Base-by-base conservation (phyloP, 2,329 filamentous ascomycete species). In the Cordyceps cicadae region DNA sequence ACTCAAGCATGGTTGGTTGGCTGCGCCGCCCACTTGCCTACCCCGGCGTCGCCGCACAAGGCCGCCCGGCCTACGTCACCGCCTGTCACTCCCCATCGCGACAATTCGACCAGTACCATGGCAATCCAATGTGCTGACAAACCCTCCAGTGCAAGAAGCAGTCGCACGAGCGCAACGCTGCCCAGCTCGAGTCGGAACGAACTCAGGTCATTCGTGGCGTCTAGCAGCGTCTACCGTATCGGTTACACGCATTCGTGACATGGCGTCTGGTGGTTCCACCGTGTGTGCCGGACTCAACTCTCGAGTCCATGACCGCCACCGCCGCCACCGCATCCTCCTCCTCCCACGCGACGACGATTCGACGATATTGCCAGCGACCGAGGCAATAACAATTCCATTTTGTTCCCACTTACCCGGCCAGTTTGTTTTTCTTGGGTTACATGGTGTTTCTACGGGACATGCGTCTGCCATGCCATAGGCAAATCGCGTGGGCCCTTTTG, bases 201-300 rank as follows among this genome's bases (percentile, higher is more conserved):
- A 99, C 94, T 52, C 88, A 93, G 65, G 92, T 95, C 69, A 94
- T 97, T 77, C 92, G 89, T 77, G 92, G 92, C 64, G 87, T 96
- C 74, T 96, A 83, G 59, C 57, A n/a, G 46, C 61, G 26, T 41
- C 50, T 19, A 54, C 50, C 50, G 21, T 15, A 15, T 34, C 12
- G 17, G 5, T 43, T 43, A 17, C 39, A 29, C 29, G 29, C 1
- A 21, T 24, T 11, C 29, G 39, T 21, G 4, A 37, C 32, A 3
- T 5, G 6, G 3, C 39, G 8, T 5, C 39, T 49, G 3, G 24
- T 49, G 3, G 24, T 48, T 14, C 9, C 39, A n/a, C 57, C 26
- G 39, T 24, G 37, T 17, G 11, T 34, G 12, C 46, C 32, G 29
- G 19, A n/a, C 39, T 12, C 11, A 41, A n/a, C 39, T 43, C 6